Evolutionary conservation across 2,329 filamentous ascomycete genomes (phyloP), one percentile per base, ranked within the genome.

Genomic region (Pseudogymnoascus sp.): DNA sequence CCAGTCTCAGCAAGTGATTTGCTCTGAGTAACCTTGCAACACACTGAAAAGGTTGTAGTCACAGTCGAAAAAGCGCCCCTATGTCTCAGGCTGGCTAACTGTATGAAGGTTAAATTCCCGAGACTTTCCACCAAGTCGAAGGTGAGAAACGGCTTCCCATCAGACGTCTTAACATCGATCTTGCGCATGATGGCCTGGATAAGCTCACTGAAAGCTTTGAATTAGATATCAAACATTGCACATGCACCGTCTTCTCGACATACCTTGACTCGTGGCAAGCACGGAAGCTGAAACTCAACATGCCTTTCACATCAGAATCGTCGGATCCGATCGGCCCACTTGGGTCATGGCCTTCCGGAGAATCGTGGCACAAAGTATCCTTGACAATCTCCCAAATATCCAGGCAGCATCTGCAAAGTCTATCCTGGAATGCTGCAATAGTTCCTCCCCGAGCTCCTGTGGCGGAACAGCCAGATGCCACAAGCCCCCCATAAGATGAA

Each of bases 21-120:
- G 82, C 79, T 7, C 83, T 75, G 66, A 79, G 84, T 74, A 73
- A 86, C 68, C 76, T 87, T 79, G 65, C 93, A 97, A 69, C 92
- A 95, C 25, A 84, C 81, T 1, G 85, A 82, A 73, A 97, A 97
- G 0, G 92, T 96, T 60, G 91, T 86, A 0, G 93, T 89, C 1
- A 97, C 94, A 0, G 93, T 93, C 0, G 91, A 94, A 70, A 97
- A 96, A 6, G 94, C 94, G 61, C 94, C 94, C 62, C 94, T 84
- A 73, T 99, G 94, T 39, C 94, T 84, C 30, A 99, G 78, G 59
- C 84, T 89, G 0, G 90, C 85, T 7, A 99, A 79, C 70, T 99
- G 90, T 2, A 84, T 83, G 70, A 97, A 96, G 14, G 90, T 87
- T 6, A 96, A 75, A 38, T 83, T 78, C 7, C 92, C 92, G 37